Conservation (phyloP, 257 asterid species). For the Primulina tabacum region DNA sequence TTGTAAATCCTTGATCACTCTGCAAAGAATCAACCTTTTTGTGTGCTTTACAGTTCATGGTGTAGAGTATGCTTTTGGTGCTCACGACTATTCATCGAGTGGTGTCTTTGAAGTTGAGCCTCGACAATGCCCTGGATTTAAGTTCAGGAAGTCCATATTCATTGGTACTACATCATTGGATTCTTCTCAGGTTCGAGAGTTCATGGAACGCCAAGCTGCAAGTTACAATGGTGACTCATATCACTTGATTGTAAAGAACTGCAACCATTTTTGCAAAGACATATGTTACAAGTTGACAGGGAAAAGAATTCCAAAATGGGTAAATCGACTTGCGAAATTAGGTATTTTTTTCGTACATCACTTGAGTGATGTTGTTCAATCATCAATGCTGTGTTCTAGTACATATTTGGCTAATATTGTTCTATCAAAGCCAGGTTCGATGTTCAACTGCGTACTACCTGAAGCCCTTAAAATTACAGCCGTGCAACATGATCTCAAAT, state of each 20-base stretch:
- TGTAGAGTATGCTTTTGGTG: conserved; percentile 92
- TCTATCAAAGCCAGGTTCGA: conserved; percentile 44
- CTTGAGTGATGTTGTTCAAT: conserved; percentile 13
- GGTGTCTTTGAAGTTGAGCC: conserved; percentile 98
- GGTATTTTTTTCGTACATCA: conserved; percentile 38
- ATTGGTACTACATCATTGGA: conserved; percentile 71
- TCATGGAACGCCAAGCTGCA: conserved; percentile 78
- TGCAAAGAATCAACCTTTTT: not conserved
- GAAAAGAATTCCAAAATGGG: conserved; percentile 85
- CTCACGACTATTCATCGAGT: conserved; percentile 79
- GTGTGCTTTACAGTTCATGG: conserved; percentile 63
- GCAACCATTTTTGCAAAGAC: conserved; percentile 95
- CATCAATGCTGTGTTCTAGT: not conserved
- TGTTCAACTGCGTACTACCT: conserved; percentile 72
- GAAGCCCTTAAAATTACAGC: conserved; percentile 71
- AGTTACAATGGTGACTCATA: conserved; percentile 78
- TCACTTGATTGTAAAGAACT: conserved; percentile 89
- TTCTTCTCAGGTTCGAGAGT: conserved; percentile 66
- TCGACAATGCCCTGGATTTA: conserved; percentile 88
- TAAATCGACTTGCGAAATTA: conserved; percentile 87
- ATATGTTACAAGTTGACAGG: conserved; percentile 75
- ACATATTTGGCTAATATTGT: not conserved
- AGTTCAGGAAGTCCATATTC: conserved; percentile 77
- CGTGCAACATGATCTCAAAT: conserved; percentile 59
- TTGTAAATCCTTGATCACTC: not conserved